Evolutionary conservation across 164 flowering plant genomes (phyloP).

Genomic region (Tinospora cordifolia): DNA sequence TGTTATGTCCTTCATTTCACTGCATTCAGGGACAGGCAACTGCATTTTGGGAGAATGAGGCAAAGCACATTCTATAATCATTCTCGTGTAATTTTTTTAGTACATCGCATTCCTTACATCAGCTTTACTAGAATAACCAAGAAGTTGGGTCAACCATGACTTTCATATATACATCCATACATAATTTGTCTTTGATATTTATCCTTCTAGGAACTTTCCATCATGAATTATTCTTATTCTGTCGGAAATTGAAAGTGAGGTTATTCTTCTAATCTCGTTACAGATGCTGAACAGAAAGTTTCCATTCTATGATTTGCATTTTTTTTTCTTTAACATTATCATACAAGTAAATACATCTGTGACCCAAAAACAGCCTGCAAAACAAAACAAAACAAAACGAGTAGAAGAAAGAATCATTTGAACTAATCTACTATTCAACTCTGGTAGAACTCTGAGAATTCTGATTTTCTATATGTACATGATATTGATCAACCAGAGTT

Average conservation of each 20-base stretch:
- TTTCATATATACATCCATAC: not conserved
- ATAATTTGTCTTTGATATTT: not conserved
- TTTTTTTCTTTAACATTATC: not conserved
- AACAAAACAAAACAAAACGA: not conserved
- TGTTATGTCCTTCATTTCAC: not conserved
- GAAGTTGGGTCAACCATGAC: not conserved
- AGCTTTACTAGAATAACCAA: not conserved
- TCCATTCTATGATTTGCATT: not conserved
- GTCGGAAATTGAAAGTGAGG: not conserved
- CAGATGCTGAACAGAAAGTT: not conserved
- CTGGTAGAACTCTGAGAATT: constrained; percentile 15
- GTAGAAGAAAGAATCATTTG: constrained; percentile 1
- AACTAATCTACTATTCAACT: constrained; percentile 6
- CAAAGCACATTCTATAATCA: not conserved
- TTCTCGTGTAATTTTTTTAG: no score
- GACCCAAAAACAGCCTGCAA: not conserved
- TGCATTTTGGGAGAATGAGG: not conserved
- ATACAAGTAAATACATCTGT: not conserved
- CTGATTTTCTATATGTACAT: constrained; percentile 6
- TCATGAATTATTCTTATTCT: not conserved
- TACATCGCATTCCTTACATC: not conserved
- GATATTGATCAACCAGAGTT: constrained; percentile 6
- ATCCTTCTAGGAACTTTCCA: not conserved
- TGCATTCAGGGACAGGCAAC: not conserved
- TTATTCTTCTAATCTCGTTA: not conserved